Percentiles rank a stretch among this genome's conserved stretches.
These are phyloP conservation scores for Cucurbita moschata DNA, from an alignment of 306 rosid genomes.

Conservation along the genomic window DNA sequence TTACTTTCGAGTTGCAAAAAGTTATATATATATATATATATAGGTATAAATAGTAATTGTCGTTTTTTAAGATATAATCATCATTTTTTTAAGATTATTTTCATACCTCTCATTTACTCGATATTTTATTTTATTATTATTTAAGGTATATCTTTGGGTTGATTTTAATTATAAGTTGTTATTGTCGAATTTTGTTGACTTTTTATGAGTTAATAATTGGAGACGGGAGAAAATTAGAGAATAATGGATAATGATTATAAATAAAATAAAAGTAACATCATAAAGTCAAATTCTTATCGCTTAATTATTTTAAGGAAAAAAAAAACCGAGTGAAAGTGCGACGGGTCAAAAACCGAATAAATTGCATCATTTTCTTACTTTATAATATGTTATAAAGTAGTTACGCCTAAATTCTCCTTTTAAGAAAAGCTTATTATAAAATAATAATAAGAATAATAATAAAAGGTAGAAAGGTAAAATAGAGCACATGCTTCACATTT, in stretches of 20 bases:
- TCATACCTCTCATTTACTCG: too few relatives aligned
- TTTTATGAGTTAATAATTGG: background rate
- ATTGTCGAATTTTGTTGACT: background rate
- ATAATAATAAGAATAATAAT: background rate
- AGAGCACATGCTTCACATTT: background rate
- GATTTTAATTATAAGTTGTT: too few relatives aligned
- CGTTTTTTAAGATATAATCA: too few relatives aligned
- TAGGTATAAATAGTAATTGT: too few relatives aligned
- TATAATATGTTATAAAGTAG: background rate
- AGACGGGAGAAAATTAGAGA: background rate
- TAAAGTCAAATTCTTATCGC: background rate
- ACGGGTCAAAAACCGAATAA: background rate
- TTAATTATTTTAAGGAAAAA: background rate
- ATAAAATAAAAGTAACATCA: background rate
- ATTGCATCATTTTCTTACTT: background rate
- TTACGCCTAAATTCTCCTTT: background rate
- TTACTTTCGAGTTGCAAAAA: too few relatives aligned
- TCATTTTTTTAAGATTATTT: too few relatives aligned
- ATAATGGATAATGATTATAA: background rate
- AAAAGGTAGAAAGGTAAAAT: background rate
- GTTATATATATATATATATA: too few relatives aligned
- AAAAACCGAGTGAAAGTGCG: background rate
- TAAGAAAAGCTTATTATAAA: background rate
- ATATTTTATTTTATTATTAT: too few relatives aligned
- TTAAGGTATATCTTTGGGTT: too few relatives aligned